Conservation (phyloP, 2,329 filamentous ascomycete species). For the Talaromyces sp. region DNA sequence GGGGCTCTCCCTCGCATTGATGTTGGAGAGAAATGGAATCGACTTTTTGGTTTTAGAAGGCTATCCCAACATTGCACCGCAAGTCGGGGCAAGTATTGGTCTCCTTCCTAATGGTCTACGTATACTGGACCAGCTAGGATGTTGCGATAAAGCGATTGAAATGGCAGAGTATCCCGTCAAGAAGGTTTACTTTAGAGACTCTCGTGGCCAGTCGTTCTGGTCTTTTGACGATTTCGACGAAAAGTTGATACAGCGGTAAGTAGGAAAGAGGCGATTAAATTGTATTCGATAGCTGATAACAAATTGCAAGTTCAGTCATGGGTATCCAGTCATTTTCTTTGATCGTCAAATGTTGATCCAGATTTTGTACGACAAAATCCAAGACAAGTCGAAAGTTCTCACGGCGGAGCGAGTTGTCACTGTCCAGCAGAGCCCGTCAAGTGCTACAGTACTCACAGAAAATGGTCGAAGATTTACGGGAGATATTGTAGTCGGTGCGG, state of each 20-base stretch:
- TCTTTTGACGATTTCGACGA: neutral
- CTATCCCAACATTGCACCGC: constrained; percentile 36
- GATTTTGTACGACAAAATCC: constrained; percentile 19
- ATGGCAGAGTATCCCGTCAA: constrained; percentile 10
- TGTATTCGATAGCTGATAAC: too few species aligned
- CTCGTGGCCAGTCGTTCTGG: neutral
- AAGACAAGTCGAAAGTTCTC: constrained; percentile 16
- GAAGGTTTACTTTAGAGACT: constrained; percentile 7
- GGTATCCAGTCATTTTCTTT: constrained; percentile 18
- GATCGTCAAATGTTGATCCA: constrained; percentile 20
- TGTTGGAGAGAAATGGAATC: constrained; percentile 40
- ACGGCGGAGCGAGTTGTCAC: constrained; percentile 12
- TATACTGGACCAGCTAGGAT: constrained; percentile 47
- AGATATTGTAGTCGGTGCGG: constrained; percentile 35
- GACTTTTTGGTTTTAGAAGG: constrained; percentile 46
- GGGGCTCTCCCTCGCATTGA: constrained; percentile 41
- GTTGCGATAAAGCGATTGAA: constrained; percentile 21
- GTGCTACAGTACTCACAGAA: constrained; percentile 1
- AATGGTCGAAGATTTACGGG: constrained; percentile 16
- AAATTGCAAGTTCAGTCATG: neutral
- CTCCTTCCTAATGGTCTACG: constrained; percentile 39
- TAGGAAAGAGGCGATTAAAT: neutral
- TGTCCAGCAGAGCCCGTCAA: neutral
- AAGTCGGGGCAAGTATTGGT: constrained; percentile 44
- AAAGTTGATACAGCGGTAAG: neutral